phyloP scores from a whole-genome alignment of 2,329 filamentous ascomycete species.

The Cladosporium cucumerinum region DNA sequence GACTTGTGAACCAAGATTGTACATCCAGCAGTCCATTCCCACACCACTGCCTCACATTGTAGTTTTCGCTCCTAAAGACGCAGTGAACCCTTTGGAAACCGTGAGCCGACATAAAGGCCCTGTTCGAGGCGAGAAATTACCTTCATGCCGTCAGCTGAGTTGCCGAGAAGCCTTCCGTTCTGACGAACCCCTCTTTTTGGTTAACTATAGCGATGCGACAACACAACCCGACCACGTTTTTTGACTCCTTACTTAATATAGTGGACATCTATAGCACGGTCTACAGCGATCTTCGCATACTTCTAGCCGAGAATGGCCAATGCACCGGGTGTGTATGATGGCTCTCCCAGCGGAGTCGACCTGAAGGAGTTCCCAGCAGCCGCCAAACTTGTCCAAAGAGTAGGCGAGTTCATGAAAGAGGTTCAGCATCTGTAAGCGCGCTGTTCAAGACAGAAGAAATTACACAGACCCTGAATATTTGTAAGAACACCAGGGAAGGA shows the following conservation, averaged over 20 bases:
- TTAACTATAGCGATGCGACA: not conserved
- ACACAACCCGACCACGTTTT: not conserved
- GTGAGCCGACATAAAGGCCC: not conserved
- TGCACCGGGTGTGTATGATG: slow-evolving; percentile 20
- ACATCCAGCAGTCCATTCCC: not conserved
- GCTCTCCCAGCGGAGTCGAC: slow-evolving; percentile 26
- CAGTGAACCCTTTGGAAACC: not conserved
- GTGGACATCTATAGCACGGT: not conserved
- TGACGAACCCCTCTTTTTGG: not conserved
- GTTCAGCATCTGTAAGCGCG: slow-evolving; percentile 24
- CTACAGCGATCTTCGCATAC: not conserved
- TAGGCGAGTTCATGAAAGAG: slow-evolving; percentile 26
- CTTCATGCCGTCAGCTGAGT: not conserved
- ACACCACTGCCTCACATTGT: not conserved
- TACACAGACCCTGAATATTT: not conserved
- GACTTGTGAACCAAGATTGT: not conserved
- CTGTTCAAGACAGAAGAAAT: not conserved
- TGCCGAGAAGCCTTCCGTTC: not conserved
- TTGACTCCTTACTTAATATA: not conserved
- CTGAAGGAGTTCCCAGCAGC: slow-evolving; percentile 24
- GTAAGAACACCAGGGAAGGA: slow-evolving; percentile 36
- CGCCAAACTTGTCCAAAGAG: slow-evolving; percentile 23
- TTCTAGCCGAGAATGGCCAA: not conserved
- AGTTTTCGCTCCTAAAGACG: not conserved
- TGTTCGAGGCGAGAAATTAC: not conserved